Percentiles rank a stretch among this genome's conserved stretches.
Evolutionary conservation across 225 moss, liverwort and hornwort genomes (phyloP).

Genomic region (Neckera pumila): DNA sequence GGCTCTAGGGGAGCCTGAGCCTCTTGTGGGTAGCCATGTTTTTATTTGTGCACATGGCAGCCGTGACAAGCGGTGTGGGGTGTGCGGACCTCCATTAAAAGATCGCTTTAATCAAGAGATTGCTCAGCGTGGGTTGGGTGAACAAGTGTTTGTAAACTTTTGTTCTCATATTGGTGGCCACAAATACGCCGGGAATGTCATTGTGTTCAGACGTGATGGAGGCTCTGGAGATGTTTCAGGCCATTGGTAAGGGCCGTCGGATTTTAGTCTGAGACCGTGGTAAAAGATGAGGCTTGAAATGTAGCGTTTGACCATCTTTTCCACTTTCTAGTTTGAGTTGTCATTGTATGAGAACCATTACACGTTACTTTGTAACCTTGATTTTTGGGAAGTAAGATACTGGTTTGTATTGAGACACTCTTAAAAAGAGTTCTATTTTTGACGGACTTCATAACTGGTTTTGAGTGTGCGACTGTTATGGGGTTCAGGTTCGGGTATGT

Average conservation of each 20-base stretch:
- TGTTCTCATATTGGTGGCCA: conserved; percentile 98
- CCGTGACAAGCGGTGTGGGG: conserved; percentile 77
- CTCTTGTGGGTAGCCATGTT: conserved; percentile 59
- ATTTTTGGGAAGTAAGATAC: not conserved
- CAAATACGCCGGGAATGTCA: conserved; percentile 92
- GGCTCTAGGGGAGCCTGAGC: conserved; percentile 46
- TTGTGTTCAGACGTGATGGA: conserved; percentile 50
- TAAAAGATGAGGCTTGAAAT: not conserved
- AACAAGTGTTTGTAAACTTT: conserved; percentile 56
- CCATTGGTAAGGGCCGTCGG: conserved; percentile 53
- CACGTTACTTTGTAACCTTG: not conserved
- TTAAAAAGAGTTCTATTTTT: not conserved
- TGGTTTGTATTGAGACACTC: not conserved
- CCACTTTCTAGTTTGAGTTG: not conserved
- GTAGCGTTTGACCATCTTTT: not conserved
- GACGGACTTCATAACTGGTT: not conserved
- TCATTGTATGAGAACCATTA: not conserved
- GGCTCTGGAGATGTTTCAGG: conserved; percentile 39
- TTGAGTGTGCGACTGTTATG: not conserved
- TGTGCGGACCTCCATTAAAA: conserved; percentile 66
- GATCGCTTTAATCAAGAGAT: conserved; percentile 55
- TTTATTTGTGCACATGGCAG: conserved; percentile 83
- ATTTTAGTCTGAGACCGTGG: not conserved
- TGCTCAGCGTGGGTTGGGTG: conserved; percentile 31
- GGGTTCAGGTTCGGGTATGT: conserved; percentile 49